Conservation (phyloP, 306 rosid genomes). For the Medicago lupulina region DNA sequence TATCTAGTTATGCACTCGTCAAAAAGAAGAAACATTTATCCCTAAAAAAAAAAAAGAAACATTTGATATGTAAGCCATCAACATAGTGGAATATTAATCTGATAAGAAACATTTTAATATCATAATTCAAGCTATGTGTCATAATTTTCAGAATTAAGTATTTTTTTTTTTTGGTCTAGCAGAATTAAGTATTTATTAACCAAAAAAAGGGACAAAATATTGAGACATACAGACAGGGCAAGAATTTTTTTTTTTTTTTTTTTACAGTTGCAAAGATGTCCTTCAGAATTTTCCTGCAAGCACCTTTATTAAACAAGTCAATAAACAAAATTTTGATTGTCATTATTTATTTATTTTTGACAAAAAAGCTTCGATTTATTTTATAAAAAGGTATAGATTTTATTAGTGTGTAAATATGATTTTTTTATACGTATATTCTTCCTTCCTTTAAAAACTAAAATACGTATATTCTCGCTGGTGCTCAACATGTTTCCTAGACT, state of each 20-base stretch:
- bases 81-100: not conserved
- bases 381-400: too few relatives aligned
- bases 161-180: too few relatives aligned
- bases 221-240: not conserved
- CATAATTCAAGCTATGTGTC: not conserved
- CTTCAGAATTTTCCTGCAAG: slow-evolving; percentile 43
- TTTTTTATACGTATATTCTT: too few relatives aligned
- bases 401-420: too few relatives aligned
- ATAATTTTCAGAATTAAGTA: not conserved
- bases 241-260: slow-evolving; percentile 3
- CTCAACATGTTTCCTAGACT: too few relatives aligned
- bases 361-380: too few relatives aligned
- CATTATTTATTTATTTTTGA: not conserved
- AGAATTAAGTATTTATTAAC: not conserved
- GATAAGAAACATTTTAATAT: not conserved
- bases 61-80: not conserved
- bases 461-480: too few relatives aligned
- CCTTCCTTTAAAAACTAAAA: too few relatives aligned
- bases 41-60: not conserved
- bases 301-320: slow-evolving; percentile 48
- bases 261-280: slow-evolving; percentile 2
- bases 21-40: not conserved
- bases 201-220: not conserved
- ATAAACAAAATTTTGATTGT: slow-evolving; percentile 45
- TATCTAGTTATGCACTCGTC: not conserved